Base-by-base conservation (phyloP, 2,329 filamentous ascomycete species). In the Botryotinia convoluta region DNA sequence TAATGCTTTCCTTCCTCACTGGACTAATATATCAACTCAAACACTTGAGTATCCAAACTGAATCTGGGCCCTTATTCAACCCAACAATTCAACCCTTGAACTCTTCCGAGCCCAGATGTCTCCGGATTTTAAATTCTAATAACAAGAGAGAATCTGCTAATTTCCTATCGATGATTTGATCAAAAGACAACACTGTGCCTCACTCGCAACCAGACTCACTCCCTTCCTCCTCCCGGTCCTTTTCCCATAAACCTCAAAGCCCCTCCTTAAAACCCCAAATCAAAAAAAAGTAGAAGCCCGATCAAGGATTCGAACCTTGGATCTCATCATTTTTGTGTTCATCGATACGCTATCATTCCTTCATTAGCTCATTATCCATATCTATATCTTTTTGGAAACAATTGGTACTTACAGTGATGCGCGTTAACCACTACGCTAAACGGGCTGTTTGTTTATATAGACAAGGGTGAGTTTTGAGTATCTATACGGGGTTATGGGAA, bases 121-220 rank as follows among this genome's bases (percentile, higher is more conserved):
- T 51, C 26, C 12, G 5, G 26, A 51, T 6, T 3, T 10, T 4
- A 1, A n/a, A 3, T 51, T 14, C 26, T 3, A 29, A 29, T 6
- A n/a, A 54, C 0, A n/a, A n/a, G 26, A 54, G 26, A n/a, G 3
- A 48, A 1, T 0, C 0, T 5, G 10, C 26, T n/a, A 8, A 16
- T 6, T 14, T 16, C 5, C 5, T 7, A 3, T 29, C 26, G 0
- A 29, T 0, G 18, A 54, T 54, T n/a, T 7, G 4, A 5, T 12
- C 4, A 16, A 14, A n/a, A 54, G 0, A 14, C 4, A n/a, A 54
- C 16, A n/a, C 5, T 4, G 16, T 26, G 26, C 22, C 4, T 26
- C 8, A 26, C 10, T 26, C 45, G 12, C 48, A n/a, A 26, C 4
- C 22, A 5, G 10, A 6, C 48, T 51, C 22, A 51, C 22, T 14